Base-by-base conservation (phyloP, 1,284 basidiomycete species). In the Dichomitus squalens region DNA sequence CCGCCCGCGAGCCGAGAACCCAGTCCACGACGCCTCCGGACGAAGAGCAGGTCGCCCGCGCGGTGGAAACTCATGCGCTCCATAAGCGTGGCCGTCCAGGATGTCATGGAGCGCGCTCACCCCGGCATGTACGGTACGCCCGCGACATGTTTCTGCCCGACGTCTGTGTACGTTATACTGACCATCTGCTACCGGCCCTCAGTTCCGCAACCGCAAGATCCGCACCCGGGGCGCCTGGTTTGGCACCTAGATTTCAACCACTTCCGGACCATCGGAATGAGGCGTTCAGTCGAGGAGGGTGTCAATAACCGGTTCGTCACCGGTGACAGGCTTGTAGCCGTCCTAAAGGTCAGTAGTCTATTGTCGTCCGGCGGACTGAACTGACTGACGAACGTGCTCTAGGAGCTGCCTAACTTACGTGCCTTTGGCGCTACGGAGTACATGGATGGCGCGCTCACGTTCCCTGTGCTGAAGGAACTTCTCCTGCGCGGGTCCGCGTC, bases 401-500 rank as follows among this genome's bases (percentile, higher is more conserved):
- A 94, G 91, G 93, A 95, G 81, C 86, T 89, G 73, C 92, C 92
- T 0, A 93, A 92, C 66, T 77, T 96, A 23, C 79, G 80, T 12
- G 81, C 87, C 2, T 92, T 96, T 64, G 93, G 93, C 29, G 93
- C 93, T n/a, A 96, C 94, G 0, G 95, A 96, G 72, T 97, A 96
- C 70, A 96, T 97, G 90, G 95, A 97, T 66, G 92, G 93, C 1
- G 88, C 95, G 0, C 77, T 97, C 44, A 90, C 88, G 7, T 77
- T 90, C 23, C 78, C 86, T 0, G 93, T 97, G 2, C 75, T 97
- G 21, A 90, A 88, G 57, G 95, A 96, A 67, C 77, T 97, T 7
- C 87, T 97, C 67, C 83, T 96, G 61, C 87, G 95, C 29, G 94
- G 94, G 7, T 75, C 78, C 7, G 80, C 83, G 8, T 86, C 87